Conservation (phyloP, 106 monocot species). For the Hemerocallis citrina region DNA sequence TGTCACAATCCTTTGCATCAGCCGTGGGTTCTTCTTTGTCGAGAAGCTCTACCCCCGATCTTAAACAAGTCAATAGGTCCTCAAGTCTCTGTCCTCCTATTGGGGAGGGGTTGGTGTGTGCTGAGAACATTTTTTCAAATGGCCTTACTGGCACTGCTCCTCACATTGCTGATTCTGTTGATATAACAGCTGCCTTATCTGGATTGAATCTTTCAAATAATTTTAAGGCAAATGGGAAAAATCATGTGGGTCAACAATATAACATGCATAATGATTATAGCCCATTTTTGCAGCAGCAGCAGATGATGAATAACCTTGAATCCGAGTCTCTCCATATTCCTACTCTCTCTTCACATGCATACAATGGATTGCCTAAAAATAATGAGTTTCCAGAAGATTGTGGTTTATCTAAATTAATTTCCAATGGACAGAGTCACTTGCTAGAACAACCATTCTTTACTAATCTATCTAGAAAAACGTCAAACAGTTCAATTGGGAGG, state of each 20-base stretch:
- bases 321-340: constrained; percentile 10
- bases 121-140: constrained; percentile 18
- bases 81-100: constrained; percentile 27
- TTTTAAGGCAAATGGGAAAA: constrained; percentile 15
- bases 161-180: constrained; percentile 20
- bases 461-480: constrained; percentile 8
- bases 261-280: constrained; percentile 9
- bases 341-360: constrained; percentile 1
- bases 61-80: constrained; percentile 25
- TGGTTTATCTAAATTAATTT: constrained; percentile 14
- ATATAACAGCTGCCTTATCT: constrained; percentile 47
- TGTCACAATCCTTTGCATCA: constrained; percentile 41
- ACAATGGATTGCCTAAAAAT: no score
- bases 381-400: constrained; percentile 12
- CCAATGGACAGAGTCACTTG: constrained; percentile 26
- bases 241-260: constrained; percentile 15
- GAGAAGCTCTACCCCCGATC: constrained; percentile 45
- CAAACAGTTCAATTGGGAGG: constrained; percentile 12
- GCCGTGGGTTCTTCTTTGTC: constrained; percentile 20
- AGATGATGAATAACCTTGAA: constrained; percentile 4
- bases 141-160: constrained; percentile 16
- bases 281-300: constrained; percentile 16
- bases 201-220: constrained; percentile 40
- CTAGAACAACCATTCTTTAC: constrained; percentile 11
- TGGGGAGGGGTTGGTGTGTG: constrained; percentile 13